Base-by-base conservation (phyloP, 2,329 filamentous ascomycete genomes). In the Diaporthe capsici region DNA sequence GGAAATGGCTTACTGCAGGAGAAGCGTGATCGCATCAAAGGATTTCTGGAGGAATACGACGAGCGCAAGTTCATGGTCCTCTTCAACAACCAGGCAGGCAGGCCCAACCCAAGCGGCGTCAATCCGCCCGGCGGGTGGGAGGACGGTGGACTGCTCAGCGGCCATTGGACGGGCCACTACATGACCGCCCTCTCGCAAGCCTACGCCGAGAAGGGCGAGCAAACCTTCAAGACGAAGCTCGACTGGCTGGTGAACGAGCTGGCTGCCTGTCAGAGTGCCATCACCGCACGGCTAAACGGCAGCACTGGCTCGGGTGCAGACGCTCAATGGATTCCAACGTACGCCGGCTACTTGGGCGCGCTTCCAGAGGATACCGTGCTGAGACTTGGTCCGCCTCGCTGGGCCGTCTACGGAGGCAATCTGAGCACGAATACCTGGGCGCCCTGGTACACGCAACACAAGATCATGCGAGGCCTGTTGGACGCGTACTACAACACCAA, bases 401-500 rank as follows among this genome's bases (percentile, higher is more conserved):
- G 81, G 81, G 81, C 81, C 10, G 79, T 82, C 1, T 83, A 82
- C 44, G 81, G 81, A 42, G 60, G 80, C 49, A 61, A 82, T 53
- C 75, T 73, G 31, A 73, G 77, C n/a, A 80, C 67, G 2, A 82
- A 82, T 31, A 83, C 81, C 0, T 83, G 82, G 82, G 82, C 82
- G 6, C 80, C 81, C 1, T 83, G 82, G 82, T 83, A 83, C 47
- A 82, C 81, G 42, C 81, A 82, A 76, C 82, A 83, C 58, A 83
- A 83, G 77, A 83, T 83, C 75, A 80, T 83, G 75, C 78, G 82
- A 22, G 82, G 82, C 8, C 70, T 83, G n/a, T 72, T 83, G 25
- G 82, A 83, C 67, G 81, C 82, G 1, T 83, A 83, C 70, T 83
- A 83, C 76, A 82, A 82, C 76, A 82, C 82, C 20, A 82, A 83